Percentiles rank a stretch among this genome's conserved stretches.
phyloP scores from a whole-genome alignment of 176 grass and related monocot genomes.

The Zoysia japonica region DNA sequence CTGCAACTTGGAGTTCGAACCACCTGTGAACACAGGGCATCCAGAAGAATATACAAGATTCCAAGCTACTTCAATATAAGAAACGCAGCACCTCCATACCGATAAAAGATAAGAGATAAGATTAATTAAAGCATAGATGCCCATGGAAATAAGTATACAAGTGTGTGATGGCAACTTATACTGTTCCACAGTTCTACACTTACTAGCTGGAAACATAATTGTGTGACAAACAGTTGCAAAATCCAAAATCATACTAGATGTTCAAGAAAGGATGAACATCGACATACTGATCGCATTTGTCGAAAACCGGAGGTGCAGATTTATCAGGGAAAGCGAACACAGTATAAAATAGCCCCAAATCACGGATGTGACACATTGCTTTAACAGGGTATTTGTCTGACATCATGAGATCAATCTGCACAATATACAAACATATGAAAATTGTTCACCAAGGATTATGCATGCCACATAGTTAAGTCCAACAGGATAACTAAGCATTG shows the following conservation, averaged over 20 bases:
- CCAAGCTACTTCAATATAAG: constrained; percentile 82
- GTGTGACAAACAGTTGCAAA: neutral
- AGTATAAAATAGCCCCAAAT: constrained; percentile 77
- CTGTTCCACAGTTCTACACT: neutral
- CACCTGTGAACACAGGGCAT: constrained; percentile 58
- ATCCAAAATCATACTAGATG: neutral
- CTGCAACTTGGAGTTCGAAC: constrained; percentile 45
- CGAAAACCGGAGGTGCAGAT: constrained; percentile 45
- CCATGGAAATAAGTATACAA: constrained; percentile 23
- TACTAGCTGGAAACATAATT: constrained; percentile 17
- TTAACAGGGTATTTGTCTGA: constrained; percentile 72
- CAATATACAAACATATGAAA: constrained; percentile 39
- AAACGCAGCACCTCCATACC: constrained; percentile 60
- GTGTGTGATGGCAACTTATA: neutral
- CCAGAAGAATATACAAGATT: constrained; percentile 68
- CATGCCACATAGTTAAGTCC: constrained; percentile 7
- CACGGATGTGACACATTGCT: constrained; percentile 68
- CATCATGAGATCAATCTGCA: constrained; percentile 96
- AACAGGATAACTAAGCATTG: constrained; percentile 7
- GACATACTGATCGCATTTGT: constrained; percentile 72
- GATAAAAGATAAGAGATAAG: constrained; percentile 24
- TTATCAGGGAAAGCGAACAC: constrained; percentile 84
- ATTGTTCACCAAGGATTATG: constrained; percentile 19
- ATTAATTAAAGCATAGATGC: neutral
- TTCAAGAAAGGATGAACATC: constrained; percentile 27